These are phyloP conservation scores for Orbilia blumenaviensis DNA, from an alignment of 2,329 filamentous ascomycete species.

Conservation along the genomic window DNA sequence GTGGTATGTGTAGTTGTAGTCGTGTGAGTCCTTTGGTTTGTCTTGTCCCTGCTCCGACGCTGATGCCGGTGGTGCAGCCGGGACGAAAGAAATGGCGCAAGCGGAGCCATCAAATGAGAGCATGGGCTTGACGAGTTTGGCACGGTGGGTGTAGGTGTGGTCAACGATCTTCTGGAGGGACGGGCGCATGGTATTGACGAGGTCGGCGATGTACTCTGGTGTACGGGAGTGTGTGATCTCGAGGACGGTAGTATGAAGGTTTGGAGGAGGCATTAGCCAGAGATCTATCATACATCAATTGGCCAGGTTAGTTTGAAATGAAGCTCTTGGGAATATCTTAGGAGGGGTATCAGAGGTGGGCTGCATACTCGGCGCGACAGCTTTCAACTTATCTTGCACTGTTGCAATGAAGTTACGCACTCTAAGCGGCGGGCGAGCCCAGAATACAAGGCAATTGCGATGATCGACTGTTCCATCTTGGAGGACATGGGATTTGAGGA, in stretches of 20 bases:
- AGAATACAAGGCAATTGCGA: slow-evolving; percentile 84
- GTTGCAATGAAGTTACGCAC: slow-evolving; percentile 73
- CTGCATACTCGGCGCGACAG: slow-evolving; percentile 75
- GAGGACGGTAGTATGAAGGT: slow-evolving; percentile 84
- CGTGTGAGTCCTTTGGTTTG: slow-evolving; percentile 5
- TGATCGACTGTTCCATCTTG: slow-evolving; percentile 66
- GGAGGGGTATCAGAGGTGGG: neutral
- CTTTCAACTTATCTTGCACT: slow-evolving; percentile 73
- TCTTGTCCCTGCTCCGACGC: neutral
- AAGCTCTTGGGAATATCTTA: slow-evolving; percentile 19
- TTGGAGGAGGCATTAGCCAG: slow-evolving; percentile 83
- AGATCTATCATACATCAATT: slow-evolving; percentile 66
- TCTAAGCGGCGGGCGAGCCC: slow-evolving; percentile 81
- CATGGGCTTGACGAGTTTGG: slow-evolving; percentile 73
- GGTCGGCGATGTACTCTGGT: slow-evolving; percentile 70
- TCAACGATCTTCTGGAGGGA: slow-evolving; percentile 70
- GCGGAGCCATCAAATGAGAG: slow-evolving; percentile 86
- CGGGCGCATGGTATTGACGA: slow-evolving; percentile 69
- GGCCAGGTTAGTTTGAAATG: slow-evolving; percentile 3
- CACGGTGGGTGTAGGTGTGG: slow-evolving; percentile 72
- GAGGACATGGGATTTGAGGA: slow-evolving; percentile 64
- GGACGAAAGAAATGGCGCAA: slow-evolving; percentile 85
- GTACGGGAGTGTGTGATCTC: slow-evolving; percentile 86
- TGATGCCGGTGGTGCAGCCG: slow-evolving; percentile 67
- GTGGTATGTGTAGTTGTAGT: slow-evolving; percentile 80